Evolutionary conservation across 2,329 filamentous ascomycete species (phyloP).

Genomic region (Tolypocladium sp.): DNA sequence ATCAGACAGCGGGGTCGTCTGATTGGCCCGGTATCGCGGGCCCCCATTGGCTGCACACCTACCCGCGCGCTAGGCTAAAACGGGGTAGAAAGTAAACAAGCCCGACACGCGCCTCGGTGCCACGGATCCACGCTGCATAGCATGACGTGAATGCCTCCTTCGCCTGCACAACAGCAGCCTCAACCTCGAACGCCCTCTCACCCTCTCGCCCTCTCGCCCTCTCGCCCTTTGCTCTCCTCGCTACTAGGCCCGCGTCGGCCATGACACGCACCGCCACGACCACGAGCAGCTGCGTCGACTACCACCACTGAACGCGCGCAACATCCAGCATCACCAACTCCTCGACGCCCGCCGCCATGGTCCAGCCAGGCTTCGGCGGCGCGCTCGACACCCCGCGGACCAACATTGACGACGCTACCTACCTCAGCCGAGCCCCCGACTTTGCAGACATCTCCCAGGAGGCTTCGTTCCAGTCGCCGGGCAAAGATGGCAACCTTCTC

Average conservation of each 20-base stretch:
- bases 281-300: not conserved
- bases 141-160: not conserved
- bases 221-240: not conserved
- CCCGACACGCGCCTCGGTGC: not conserved
- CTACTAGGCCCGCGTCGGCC: not conserved
- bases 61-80: constrained; percentile 22
- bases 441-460: constrained; percentile 76
- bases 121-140: not conserved
- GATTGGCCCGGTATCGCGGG: not conserved
- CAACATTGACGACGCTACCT: constrained; percentile 75
- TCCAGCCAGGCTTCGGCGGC: constrained; percentile 50
- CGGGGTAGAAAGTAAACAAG: constrained; percentile 33
- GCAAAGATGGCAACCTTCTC: constrained; percentile 59
- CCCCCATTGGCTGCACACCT: not conserved
- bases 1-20: not conserved
- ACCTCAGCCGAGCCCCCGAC: constrained; percentile 58
- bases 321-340: not conserved
- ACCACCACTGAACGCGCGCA: not conserved
- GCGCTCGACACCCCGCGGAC: constrained; percentile 80
- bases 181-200: not conserved
- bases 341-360: constrained; percentile 37
- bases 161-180: not conserved
- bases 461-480: constrained; percentile 75
- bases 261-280: not conserved
- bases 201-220: not conserved